These are phyloP conservation scores for Paramecium octaurelia DNA, from an alignment of 73 alveolate genomes.

Conservation along the genomic window DNA sequence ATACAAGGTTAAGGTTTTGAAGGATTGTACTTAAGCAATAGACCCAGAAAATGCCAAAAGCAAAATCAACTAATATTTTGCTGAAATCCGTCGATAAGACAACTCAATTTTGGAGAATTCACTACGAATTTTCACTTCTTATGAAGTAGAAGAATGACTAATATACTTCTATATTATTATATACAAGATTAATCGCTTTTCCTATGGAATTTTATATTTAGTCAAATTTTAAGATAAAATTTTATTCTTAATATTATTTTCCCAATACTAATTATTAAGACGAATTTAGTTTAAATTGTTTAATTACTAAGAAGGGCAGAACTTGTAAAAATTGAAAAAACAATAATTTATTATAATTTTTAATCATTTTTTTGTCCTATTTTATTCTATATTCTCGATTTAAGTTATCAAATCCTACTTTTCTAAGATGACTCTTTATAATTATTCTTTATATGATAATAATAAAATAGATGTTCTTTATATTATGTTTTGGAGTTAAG, in stretches of 20 bases:
- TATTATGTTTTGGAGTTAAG: not conserved
- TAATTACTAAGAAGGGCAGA: not conserved
- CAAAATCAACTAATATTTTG: not conserved
- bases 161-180: not conserved
- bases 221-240: not conserved
- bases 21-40: conserved; percentile 83
- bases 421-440: not conserved
- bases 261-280: not conserved
- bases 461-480: not conserved
- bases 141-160: not conserved
- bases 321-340: not conserved
- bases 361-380: not conserved
- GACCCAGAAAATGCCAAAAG: conserved; percentile 47
- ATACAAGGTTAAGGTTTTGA: conserved; percentile 75
- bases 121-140: not conserved
- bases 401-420: not conserved
- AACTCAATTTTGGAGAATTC: not conserved
- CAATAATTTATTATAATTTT: not conserved
- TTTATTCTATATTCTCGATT: not conserved
- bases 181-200: not conserved
- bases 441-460: not conserved
- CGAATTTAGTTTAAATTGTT: not conserved
- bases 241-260: not conserved
- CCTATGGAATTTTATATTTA: not conserved
- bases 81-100: not conserved